Base-by-base conservation (phyloP, 2,329 filamentous ascomycete genomes). In the Cladosporium sphaerospermum region DNA sequence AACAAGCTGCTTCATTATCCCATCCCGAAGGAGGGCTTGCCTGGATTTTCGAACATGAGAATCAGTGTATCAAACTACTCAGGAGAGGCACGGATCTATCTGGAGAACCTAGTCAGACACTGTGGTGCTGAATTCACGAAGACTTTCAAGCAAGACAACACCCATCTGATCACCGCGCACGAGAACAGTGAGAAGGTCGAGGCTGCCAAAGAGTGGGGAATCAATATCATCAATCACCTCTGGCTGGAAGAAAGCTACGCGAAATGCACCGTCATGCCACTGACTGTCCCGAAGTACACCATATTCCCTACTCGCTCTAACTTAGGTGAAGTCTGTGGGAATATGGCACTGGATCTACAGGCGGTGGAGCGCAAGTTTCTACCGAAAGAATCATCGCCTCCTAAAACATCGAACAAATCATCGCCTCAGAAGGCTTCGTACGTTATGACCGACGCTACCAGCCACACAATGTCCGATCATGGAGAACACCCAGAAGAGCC, bases 191-290 rank as follows among this genome's bases (percentile, higher is more conserved):
- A 97, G 66, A 99, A 99, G 71, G 96, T 88, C 68, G 84, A 86
- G 36, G 93, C 93, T 1, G 93, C 93, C 0, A 81, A 83, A 56
- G 93, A 97, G 71, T 99, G 93, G 93, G 86, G 86, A 50, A 85
- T 97, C 52, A 76, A 89, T 53, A 86, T 96, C 62, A 76, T 96
- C 62, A 99, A 97, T 68, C 93, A 99, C 67, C 78, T 99, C 1
- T 99, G 93, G 93, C 79, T 99, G 43, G 93, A 99, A 69, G 93
- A 99, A 66, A 95, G 90, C 70, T 99, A 97, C 66, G 89, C 92
- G 1, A 89, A 87, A 67, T 96, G 90, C 74, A 80, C 87, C 64
- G 75, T 86, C 54, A 86, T 89, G 66, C 81, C 82, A 0, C 73
- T 91, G 18, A 86, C 86, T 3, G 81, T 88, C 48, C 76, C 80